A percentile compares a stretch with the other conserved stretches of the same genome.
phyloP scores from a whole-genome alignment of 352 stramenopile species.

The Globisporangium radiosum region DNA sequence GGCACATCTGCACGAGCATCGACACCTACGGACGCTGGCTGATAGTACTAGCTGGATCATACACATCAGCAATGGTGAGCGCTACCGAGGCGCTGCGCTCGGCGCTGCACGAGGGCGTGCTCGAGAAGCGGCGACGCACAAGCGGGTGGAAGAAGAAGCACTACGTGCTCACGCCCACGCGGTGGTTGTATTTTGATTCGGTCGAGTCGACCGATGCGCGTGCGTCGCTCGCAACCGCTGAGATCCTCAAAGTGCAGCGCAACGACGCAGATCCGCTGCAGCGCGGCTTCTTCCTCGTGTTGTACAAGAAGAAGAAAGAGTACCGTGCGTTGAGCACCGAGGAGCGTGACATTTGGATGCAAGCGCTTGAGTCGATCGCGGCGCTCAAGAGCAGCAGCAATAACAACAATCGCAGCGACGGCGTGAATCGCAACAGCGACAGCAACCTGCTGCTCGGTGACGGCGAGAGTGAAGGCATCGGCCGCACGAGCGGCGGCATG shows the following conservation, averaged over 20 bases:
- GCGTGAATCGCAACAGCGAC: background rate
- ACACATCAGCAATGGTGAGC: slow-evolving; percentile 43
- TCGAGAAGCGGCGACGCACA: slow-evolving; percentile 66
- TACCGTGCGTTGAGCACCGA: slow-evolving; percentile 48
- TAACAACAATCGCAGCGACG: background rate
- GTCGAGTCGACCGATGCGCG: slow-evolving; percentile 30
- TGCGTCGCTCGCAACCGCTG: slow-evolving; percentile 47
- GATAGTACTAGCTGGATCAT: too few relatives aligned
- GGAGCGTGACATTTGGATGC: slow-evolving; percentile 65
- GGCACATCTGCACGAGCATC: too few relatives aligned
- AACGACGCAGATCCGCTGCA: slow-evolving; percentile 29
- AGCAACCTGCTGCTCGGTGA: background rate
- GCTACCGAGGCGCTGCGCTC: slow-evolving; percentile 43
- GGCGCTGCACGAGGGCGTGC: slow-evolving; percentile 45
- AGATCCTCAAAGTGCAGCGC: slow-evolving; percentile 56
- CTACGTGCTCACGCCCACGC: slow-evolving; percentile 60
- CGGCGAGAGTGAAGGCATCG: background rate
- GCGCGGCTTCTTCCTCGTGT: slow-evolving; percentile 44
- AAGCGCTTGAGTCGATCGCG: slow-evolving; percentile 51
- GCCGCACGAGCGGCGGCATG: background rate
- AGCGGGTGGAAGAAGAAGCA: slow-evolving; percentile 79
- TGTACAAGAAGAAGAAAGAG: slow-evolving; percentile 80
- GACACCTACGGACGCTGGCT: too few relatives aligned
- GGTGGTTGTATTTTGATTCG: slow-evolving; percentile 68
- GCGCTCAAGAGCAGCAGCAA: slow-evolving; percentile 28